These are phyloP conservation scores for Fragaria ananassa DNA, from an alignment of 306 rosid species.

Conservation along the genomic window DNA sequence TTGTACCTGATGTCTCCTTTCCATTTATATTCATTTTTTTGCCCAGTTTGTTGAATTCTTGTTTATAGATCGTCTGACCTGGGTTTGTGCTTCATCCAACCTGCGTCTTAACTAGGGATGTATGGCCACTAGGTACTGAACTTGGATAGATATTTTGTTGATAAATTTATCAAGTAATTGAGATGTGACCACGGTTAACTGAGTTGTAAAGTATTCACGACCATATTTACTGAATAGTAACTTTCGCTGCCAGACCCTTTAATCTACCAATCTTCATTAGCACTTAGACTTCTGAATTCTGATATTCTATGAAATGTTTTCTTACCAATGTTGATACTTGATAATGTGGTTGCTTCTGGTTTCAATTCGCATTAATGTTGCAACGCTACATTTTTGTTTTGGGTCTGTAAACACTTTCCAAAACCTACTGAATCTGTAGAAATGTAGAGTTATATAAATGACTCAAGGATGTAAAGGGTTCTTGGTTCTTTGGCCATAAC, in stretches of 20 bases:
- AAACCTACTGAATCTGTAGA: background rate
- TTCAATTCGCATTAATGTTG: background rate
- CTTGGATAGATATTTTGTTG: constrained; percentile 11
- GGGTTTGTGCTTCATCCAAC: constrained; percentile 31
- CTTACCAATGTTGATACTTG: background rate
- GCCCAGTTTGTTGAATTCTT: constrained; percentile 28
- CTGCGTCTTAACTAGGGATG: constrained; percentile 19
- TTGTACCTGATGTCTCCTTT: constrained; percentile 32
- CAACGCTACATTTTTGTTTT: background rate
- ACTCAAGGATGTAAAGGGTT: background rate
- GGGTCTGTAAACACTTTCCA: background rate
- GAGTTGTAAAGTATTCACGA: constrained; percentile 22
- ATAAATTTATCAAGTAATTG: constrained; percentile 11
- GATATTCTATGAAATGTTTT: background rate
- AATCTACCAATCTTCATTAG: constrained; percentile 6
- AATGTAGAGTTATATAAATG: background rate
- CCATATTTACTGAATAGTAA: constrained; percentile 17
- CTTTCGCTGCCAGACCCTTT: constrained; percentile 14
- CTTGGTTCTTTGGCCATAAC: background rate
- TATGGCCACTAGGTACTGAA: constrained; percentile 18
- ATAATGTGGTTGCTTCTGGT: background rate
- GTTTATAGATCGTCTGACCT: constrained; percentile 40
- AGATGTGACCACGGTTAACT: constrained; percentile 5
- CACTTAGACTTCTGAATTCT: background rate
- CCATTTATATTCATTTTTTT: constrained; percentile 34